phyloP scores from a whole-genome alignment of 2,329 filamentous ascomycete species.

The Lachnellula hyalina region DNA sequence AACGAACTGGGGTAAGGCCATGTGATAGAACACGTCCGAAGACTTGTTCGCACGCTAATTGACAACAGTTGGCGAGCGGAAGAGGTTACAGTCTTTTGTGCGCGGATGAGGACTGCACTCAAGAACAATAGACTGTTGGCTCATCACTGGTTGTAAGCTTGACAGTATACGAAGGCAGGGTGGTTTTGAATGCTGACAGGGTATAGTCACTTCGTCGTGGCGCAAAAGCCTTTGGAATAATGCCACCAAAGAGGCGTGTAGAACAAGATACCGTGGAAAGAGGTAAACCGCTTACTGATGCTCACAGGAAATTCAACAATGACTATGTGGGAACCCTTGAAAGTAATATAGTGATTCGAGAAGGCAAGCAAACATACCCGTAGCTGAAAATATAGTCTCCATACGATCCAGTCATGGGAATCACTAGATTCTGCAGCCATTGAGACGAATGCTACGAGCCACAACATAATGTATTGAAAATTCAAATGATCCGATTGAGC shows the following conservation, averaged over 20 bases:
- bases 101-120: slow-evolving; percentile 10
- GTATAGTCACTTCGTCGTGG: slow-evolving; percentile 8
- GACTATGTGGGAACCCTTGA: no score
- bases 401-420: no score
- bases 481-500: no score
- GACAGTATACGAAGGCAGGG: not conserved
- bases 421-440: no score
- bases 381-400: no score
- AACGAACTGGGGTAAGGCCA: slow-evolving; percentile 9
- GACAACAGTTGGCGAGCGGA: slow-evolving; percentile 9
- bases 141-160: slow-evolving; percentile 11
- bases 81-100: slow-evolving; percentile 12
- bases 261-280: not conserved
- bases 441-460: no score
- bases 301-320: no score
- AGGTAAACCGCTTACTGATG: no score
- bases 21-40: not conserved
- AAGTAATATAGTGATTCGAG: no score
- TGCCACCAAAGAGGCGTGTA: not conserved
- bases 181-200: not conserved
- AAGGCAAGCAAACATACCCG: no score
- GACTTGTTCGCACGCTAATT: not conserved
- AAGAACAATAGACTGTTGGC: slow-evolving; percentile 11
- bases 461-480: no score
- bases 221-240: slow-evolving; percentile 5